phyloP scores from a whole-genome alignment of 805 yeast genomes.

The Saccharomycopsis javanensis region DNA sequence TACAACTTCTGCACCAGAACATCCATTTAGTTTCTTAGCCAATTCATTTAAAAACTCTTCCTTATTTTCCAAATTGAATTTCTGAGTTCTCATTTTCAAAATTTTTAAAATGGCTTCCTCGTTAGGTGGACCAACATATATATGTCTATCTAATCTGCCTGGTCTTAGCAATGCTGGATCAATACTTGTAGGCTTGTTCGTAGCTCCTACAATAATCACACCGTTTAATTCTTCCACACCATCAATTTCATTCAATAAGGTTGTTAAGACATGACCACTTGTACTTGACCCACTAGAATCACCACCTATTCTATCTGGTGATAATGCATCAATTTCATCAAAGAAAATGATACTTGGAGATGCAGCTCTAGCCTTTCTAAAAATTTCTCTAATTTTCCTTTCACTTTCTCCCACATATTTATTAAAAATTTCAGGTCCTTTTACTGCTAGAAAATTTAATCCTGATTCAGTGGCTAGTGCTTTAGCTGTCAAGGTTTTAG shows the following conservation, averaged over 20 bases:
- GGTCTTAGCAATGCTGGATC: conserved; percentile 93
- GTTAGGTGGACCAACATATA: conserved; percentile 92
- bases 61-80: conserved; percentile 44
- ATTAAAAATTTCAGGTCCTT: conserved; percentile 93
- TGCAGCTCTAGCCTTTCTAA: conserved; percentile 89
- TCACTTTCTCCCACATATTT: conserved; percentile 96
- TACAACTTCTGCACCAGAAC: conserved; percentile 95
- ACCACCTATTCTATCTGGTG: conserved; percentile 58
- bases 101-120: conserved; percentile 70
- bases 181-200: conserved; percentile 88
- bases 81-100: conserved; percentile 53
- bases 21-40: conserved; percentile 69
- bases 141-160: conserved; percentile 88
- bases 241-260: conserved; percentile 88
- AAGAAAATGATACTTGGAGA: conserved; percentile 90
- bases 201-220: conserved; percentile 91
- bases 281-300: conserved; percentile 39
- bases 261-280: conserved; percentile 78
- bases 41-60: conserved; percentile 34
- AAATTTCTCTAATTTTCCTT: conserved; percentile 84
- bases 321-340: conserved; percentile 93
- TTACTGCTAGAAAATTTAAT: conserved; percentile 84
- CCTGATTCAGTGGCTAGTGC: conserved; percentile 96
- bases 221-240: conserved; percentile 95
- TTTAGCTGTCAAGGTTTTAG: conserved; percentile 89